phyloP scores from a whole-genome alignment of 1,284 basidiomycete genomes.

The Takashimella koratensis region DNA sequence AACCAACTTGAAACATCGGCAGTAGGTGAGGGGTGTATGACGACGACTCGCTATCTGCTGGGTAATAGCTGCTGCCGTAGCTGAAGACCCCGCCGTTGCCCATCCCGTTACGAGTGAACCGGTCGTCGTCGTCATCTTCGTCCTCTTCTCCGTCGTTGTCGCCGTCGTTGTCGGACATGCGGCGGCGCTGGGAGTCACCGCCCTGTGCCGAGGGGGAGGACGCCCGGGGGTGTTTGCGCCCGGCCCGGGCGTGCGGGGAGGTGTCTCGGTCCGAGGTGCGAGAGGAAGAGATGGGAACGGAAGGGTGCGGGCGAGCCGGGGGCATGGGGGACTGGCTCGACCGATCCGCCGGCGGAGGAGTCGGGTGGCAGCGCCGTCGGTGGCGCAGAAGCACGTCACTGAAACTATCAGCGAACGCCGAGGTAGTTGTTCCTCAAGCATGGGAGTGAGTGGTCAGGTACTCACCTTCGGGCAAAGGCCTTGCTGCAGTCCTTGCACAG shows the following conservation, averaged over 20 bases:
- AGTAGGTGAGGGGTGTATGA: conserved; percentile 39
- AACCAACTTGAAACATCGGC: conserved; percentile 37
- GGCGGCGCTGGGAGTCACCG: conserved; percentile 5
- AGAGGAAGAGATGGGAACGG: conserved; percentile 42
- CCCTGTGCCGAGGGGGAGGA: conserved; percentile 4
- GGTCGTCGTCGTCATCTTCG: conserved; percentile 28
- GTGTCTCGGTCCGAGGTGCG: conserved; percentile 36
- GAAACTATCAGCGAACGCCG: too few relatives aligned
- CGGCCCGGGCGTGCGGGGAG: conserved; percentile 21
- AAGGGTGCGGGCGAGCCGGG: conserved; percentile 31
- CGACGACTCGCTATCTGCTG: conserved; percentile 19
- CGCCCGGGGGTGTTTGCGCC: conserved; percentile 29
- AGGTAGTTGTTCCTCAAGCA: too few relatives aligned
- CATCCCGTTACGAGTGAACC: conserved; percentile 33
- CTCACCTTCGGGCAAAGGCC: conserved; percentile 49
- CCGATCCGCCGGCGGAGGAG: conserved; percentile 40
- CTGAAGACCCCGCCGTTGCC: conserved; percentile 38
- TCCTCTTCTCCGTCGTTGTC: conserved; percentile 28
- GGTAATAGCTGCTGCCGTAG: conserved; percentile 23
- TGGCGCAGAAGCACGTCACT: conserved; percentile 51
- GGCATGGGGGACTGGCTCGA: conserved; percentile 38
- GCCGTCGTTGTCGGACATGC: conserved; percentile 9
- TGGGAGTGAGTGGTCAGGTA: too few relatives aligned
- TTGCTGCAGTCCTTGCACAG: conserved; percentile 49
- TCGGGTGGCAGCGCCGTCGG: conserved; percentile 47